A percentile compares a stretch with the other conserved stretches of the same genome.
These are phyloP conservation scores for Claviceps pazoutovae DNA, from an alignment of 2,329 filamentous ascomycete genomes.

Conservation along the genomic window DNA sequence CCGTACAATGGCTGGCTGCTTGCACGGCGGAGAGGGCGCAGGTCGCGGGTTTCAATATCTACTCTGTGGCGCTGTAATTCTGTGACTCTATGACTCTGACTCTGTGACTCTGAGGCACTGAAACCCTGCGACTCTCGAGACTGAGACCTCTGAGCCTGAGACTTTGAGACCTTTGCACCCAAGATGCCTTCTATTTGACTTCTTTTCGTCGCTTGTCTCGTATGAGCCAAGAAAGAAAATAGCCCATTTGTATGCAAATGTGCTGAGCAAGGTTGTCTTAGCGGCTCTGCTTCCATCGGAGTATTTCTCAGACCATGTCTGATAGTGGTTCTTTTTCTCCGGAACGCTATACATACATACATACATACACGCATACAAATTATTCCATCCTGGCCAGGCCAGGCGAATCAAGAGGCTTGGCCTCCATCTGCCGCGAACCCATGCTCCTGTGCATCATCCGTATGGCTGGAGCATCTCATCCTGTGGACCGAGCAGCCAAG, in stretches of 20 bases:
- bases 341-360: background rate
- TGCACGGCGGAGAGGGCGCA: background rate
- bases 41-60: too few species aligned
- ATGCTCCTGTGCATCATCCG: background rate
- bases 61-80: too few species aligned
- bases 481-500: background rate
- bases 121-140: too few species aligned
- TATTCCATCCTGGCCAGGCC: too few species aligned
- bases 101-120: too few species aligned
- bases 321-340: background rate
- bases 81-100: too few species aligned
- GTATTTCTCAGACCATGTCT: background rate
- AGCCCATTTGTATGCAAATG: background rate
- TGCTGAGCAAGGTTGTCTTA: background rate
- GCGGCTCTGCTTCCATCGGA: background rate
- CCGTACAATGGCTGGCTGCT: background rate
- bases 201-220: background rate
- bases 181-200: background rate
- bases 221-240: background rate
- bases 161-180: background rate
- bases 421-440: constrained; percentile 3
- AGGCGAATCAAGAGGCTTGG: background rate
- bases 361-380: background rate
- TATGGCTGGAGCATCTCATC: background rate
- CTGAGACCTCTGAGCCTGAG: too few species aligned